Conservation (phyloP, 139 green algal genomes). For the Nannochloris sp. region DNA sequence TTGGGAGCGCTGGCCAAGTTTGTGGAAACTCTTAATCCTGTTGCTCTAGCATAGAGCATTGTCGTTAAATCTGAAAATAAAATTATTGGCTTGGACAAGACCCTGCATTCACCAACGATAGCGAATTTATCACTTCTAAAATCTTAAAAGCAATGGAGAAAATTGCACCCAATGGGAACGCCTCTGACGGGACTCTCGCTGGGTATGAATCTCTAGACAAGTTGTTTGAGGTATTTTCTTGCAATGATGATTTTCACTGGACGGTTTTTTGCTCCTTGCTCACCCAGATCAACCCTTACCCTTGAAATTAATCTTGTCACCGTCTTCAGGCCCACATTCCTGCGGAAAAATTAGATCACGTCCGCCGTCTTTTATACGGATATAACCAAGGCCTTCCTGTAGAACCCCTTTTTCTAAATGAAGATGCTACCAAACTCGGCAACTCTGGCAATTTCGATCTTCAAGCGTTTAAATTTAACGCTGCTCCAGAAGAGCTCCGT, state of each 20-base stretch:
- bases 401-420: conserved; percentile 16
- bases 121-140: too few species aligned
- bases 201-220: conserved; percentile 30
- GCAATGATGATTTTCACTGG: background rate
- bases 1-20: background rate
- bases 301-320: background rate
- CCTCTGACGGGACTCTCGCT: conserved; percentile 1
- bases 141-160: background rate
- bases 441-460: conserved; percentile 50
- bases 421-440: background rate
- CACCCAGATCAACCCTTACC: background rate
- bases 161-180: background rate
- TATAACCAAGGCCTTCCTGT: conserved; percentile 58
- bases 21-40: too few species aligned
- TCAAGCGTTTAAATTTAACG: conserved; percentile 66
- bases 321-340: conserved; percentile 55
- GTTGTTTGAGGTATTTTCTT: conserved; percentile 27
- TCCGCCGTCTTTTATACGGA: conserved; percentile 70
- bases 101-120: too few species aligned
- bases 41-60: too few species aligned
- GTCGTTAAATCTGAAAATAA: too few species aligned
- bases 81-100: too few species aligned
- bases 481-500: conserved; percentile 72
- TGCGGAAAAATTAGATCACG: conserved; percentile 53
- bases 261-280: background rate